phyloP scores from a whole-genome alignment of 1,284 basidiomycete species.

The Ceratorhiza oryzae-sativae region DNA sequence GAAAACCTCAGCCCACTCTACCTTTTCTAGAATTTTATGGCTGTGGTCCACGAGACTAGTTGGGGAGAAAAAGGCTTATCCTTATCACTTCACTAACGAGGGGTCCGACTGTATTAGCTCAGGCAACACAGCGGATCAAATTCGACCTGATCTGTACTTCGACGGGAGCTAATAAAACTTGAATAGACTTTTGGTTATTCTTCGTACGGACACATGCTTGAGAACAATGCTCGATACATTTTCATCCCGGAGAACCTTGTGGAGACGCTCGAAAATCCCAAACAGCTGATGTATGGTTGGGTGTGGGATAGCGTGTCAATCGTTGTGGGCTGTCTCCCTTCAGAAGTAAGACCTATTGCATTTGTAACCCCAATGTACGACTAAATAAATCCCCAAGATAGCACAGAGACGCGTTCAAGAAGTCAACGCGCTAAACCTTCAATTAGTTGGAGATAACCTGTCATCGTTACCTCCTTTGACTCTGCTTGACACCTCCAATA shows the following conservation, averaged over 20 bases:
- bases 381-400: background rate
- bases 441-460: background rate
- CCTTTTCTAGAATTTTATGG: no score
- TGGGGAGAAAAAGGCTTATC: no score
- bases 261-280: background rate
- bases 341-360: background rate
- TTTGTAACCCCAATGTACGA: background rate
- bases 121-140: slow-evolving; percentile 15
- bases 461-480: background rate
- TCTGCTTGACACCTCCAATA: background rate
- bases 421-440: background rate
- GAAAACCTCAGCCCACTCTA: no score
- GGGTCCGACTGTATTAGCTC: no score
- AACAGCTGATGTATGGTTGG: slow-evolving; percentile 5
- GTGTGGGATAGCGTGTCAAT: slow-evolving; percentile 1
- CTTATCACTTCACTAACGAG: no score
- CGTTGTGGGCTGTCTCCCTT: slow-evolving; percentile 11
- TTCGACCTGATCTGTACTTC: background rate
- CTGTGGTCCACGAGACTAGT: no score
- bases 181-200: background rate
- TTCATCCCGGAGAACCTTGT: background rate
- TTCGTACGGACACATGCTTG: no score
- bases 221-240: background rate
- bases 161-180: background rate
- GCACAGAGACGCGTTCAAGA: background rate